These are phyloP conservation scores for Wickerhamomyces sp. DNA, from an alignment of 1,139 yeast species.

Conservation along the genomic window DNA sequence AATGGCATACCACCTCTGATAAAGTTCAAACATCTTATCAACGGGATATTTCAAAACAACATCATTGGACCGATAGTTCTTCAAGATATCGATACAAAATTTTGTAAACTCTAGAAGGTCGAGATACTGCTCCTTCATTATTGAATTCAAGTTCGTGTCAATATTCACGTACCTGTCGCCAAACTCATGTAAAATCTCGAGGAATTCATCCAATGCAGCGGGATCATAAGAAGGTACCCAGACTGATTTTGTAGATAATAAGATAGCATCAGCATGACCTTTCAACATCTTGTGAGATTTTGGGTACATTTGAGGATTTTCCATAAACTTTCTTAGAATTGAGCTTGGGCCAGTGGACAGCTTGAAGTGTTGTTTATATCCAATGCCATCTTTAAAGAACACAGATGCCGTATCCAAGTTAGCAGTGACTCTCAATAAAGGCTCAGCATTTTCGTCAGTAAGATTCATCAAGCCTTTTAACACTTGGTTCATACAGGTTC, in stretches of 20 bases:
- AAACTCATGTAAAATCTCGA: constrained; percentile 12
- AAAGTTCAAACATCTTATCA: not conserved
- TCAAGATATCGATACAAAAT: not conserved
- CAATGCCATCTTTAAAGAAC: not conserved
- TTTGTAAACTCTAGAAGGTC: constrained; percentile 1
- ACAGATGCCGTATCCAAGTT: not conserved
- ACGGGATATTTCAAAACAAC: constrained; percentile 3
- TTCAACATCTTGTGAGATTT: constrained; percentile 7
- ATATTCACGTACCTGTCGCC: constrained; percentile 9
- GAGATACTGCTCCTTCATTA: not conserved
- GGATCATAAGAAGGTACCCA: constrained; percentile 18
- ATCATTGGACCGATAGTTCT: not conserved
- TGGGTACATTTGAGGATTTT: constrained; percentile 8
- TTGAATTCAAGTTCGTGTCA: not conserved
- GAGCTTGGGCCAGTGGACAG: not conserved
- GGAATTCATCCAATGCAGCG: constrained; percentile 12
- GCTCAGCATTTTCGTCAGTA: not conserved
- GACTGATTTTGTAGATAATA: constrained; percentile 12
- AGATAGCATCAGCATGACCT: constrained; percentile 13
- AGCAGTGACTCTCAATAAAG: not conserved
- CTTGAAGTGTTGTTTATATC: not conserved
- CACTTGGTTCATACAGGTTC: not conserved
- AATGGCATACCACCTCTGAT: constrained; percentile 3
- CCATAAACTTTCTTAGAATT: not conserved
- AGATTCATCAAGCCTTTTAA: not conserved